These are phyloP conservation scores for Diutina sp. DNA, from an alignment of 1,139 yeast species.

Conservation along the genomic window DNA sequence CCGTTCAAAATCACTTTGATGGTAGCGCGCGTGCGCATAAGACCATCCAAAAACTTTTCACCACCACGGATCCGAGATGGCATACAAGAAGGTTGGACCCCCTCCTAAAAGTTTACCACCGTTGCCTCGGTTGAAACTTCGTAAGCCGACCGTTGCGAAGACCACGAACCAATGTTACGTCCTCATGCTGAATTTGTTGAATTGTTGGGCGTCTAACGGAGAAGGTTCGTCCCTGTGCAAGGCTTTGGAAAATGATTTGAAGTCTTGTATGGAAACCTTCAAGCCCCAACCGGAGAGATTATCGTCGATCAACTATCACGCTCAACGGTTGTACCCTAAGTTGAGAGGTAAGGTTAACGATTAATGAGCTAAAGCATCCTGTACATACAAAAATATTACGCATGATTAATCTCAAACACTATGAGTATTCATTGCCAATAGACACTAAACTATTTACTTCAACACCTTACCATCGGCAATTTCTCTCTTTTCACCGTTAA, in stretches of 20 bases:
- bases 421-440: neutral
- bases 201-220: constrained; percentile 95
- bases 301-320: constrained; percentile 65
- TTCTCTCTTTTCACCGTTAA: constrained; percentile 48
- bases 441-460: constrained; percentile 30
- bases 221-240: constrained; percentile 65
- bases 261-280: constrained; percentile 33
- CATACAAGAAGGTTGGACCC: constrained; percentile 17
- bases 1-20: neutral
- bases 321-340: constrained; percentile 68
- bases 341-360: constrained; percentile 19
- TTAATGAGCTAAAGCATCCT: neutral
- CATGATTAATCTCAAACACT: neutral
- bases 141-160: constrained; percentile 46
- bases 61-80: constrained; percentile 10
- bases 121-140: constrained; percentile 61
- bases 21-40: neutral
- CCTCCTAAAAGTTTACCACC: constrained; percentile 44
- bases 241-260: constrained; percentile 41
- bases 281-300: constrained; percentile 32
- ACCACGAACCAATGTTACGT: constrained; percentile 64
- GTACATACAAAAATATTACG: neutral
- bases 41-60: neutral
- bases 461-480: constrained; percentile 51
- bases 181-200: constrained; percentile 71